Percentiles rank a stretch among this genome's conserved stretches.
phyloP scores from a whole-genome alignment of 768 basidiomycete species.

The Calvatia gigantea region DNA sequence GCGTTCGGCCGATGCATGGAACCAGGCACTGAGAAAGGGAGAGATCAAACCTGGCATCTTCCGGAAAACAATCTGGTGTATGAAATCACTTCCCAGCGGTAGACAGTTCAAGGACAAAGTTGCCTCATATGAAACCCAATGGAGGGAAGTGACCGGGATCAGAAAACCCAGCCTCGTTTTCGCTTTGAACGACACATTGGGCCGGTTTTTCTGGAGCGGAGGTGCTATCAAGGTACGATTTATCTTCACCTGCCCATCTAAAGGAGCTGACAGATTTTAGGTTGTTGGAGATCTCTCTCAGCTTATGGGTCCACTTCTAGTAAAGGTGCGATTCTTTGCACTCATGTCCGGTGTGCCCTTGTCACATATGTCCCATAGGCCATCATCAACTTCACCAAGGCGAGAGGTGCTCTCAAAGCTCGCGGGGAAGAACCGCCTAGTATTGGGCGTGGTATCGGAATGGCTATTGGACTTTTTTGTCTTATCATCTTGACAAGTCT shows the following conservation, averaged over 20 bases:
- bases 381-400: slow-evolving; percentile 60
- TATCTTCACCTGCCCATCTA: background rate
- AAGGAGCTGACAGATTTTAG: slow-evolving; percentile 24
- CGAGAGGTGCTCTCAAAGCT: slow-evolving; percentile 35
- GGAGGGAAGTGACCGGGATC: slow-evolving; percentile 42
- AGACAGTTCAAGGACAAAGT: slow-evolving; percentile 23
- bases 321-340: slow-evolving; percentile 37
- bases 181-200: slow-evolving; percentile 61
- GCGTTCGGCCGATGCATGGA: slow-evolving; percentile 51
- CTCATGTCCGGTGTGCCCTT: background rate
- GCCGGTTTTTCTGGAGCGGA: slow-evolving; percentile 57
- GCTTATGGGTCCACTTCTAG: slow-evolving; percentile 60
- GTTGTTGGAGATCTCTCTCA: slow-evolving; percentile 59
- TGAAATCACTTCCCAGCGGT: slow-evolving; percentile 26
- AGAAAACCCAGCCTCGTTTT: slow-evolving; percentile 51
- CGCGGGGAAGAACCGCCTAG: slow-evolving; percentile 30
- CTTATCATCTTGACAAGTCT: slow-evolving; percentile 51
- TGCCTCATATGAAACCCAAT: slow-evolving; percentile 32
- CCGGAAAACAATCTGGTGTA: slow-evolving; percentile 38
- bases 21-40: slow-evolving; percentile 42
- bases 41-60: slow-evolving; percentile 37
- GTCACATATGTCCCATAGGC: slow-evolving; percentile 27
- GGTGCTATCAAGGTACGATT: slow-evolving; percentile 52
- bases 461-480: slow-evolving; percentile 52
- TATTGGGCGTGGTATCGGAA: slow-evolving; percentile 55